These are phyloP conservation scores for Elymus sibiricus DNA, from an alignment of 176 grass and related monocot species.

Conservation along the genomic window DNA sequence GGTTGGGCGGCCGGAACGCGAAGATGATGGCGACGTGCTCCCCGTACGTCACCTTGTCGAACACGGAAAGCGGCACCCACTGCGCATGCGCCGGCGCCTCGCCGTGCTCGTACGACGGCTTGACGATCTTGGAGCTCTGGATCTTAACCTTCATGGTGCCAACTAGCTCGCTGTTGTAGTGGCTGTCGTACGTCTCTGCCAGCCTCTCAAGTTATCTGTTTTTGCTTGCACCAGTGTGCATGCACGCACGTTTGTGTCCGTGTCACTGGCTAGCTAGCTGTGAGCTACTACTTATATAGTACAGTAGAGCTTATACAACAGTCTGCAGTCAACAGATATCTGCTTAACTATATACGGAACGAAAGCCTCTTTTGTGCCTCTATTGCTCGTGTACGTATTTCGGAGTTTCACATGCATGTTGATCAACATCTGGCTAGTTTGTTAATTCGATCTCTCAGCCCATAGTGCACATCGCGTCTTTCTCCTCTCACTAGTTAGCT, in stretches of 20 bases:
- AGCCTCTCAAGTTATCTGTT: neutral
- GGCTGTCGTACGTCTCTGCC: neutral
- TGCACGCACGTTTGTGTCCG: no score
- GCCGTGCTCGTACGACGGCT: constrained; percentile 30
- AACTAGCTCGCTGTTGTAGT: no score
- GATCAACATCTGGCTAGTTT: neutral
- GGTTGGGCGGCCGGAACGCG: constrained; percentile 60
- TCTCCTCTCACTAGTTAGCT: no score
- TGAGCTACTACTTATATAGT: no score
- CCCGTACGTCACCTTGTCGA: constrained; percentile 67
- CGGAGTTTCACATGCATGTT: neutral
- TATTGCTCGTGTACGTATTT: neutral
- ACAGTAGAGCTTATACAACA: no score
- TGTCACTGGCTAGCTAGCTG: no score
- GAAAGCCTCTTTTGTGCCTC: no score
- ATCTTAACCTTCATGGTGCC: constrained; percentile 43
- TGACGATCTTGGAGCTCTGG: constrained; percentile 46
- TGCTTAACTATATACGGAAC: no score
- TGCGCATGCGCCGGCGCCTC: neutral
- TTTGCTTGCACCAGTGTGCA: neutral
- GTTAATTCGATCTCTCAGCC: neutral
- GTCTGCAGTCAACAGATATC: no score
- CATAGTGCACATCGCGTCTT: no score
- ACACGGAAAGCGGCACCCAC: constrained; percentile 45
- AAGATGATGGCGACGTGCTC: constrained; percentile 68